Base-by-base conservation (phyloP, 2,329 filamentous ascomycete species). In the Phialophora tarda region DNA sequence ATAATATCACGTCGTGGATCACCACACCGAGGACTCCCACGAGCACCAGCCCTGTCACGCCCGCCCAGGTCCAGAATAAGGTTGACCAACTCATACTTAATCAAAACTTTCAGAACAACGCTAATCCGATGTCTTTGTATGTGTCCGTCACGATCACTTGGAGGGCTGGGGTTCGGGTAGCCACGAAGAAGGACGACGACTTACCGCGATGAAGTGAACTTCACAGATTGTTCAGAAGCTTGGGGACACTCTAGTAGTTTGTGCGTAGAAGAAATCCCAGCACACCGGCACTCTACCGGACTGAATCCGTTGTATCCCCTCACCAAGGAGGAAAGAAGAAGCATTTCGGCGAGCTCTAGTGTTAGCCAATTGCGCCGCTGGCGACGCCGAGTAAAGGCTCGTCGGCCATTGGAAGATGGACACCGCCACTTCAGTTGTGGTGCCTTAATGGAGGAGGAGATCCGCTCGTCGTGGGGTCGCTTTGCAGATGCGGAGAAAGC, bases 1-100 rank as follows among this genome's bases (percentile, higher is more conserved):
- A 67, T 44, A 70, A 58, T 8, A 70, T 64, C 28, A 68, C 60
- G 63, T 70, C 68, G 65, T 70, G 68, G n/a, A 70, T 60, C 47
- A 68, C 12, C 28, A 70, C 59, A 26, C 60, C 68, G 21, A 68
- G 51, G 28, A 66, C 34, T 10, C 51, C 55, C 14, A 70, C 23
- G 5, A 68, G 54, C 34, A 59, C 8, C 14, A 65, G n/a, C 28
- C 56, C 64, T 44, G 64, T 64, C 71, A 64, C 23, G 1, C 44
- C 56, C 3, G 62, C 63, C 68, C 68, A 69, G 60, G 60, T 26
- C 32, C 64, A 48, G 54, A 69, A 69, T 17, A 65, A 6, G n/a
- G 47, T 65, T 8, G 64, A 60, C 64, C 62, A 69, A 5, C 60
- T 65, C 67, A 69, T 69, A 24, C 11, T 60, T 34, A 21, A 5